phyloP scores from a whole-genome alignment of 1,284 basidiomycete species.

The Wallemia mellicola region DNA sequence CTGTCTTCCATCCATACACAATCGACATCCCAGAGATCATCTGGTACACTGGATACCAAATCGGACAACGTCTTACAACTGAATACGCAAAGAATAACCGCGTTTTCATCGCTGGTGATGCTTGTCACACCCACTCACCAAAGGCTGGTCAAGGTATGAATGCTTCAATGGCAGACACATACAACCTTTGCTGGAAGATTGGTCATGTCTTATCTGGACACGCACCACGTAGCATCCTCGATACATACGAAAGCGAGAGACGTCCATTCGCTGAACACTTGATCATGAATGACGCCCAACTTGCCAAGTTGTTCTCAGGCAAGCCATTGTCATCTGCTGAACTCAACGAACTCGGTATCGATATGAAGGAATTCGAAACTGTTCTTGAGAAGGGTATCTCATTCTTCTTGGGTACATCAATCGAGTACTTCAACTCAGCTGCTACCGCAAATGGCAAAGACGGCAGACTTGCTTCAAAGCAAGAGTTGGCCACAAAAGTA shows the following conservation, averaged over 20 bases:
- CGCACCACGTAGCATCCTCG: constrained; percentile 31
- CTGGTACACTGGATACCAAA: constrained; percentile 50
- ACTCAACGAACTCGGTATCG: not conserved
- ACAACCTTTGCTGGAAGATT: constrained; percentile 58
- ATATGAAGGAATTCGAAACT: constrained; percentile 1
- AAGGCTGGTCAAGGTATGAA: constrained; percentile 29
- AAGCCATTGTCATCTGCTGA: constrained; percentile 21
- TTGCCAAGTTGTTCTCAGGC: constrained; percentile 39
- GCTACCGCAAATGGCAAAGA: constrained; percentile 5
- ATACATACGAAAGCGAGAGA: constrained; percentile 46
- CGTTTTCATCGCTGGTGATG: constrained; percentile 42
- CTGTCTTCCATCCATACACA: constrained; percentile 34
- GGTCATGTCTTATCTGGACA: constrained; percentile 37
- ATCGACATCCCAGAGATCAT: constrained; percentile 30
- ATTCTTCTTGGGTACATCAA: constrained; percentile 10
- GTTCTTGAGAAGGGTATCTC: not conserved
- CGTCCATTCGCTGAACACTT: constrained; percentile 43
- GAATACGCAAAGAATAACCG: constrained; percentile 33
- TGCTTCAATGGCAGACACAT: constrained; percentile 37
- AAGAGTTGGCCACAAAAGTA: constrained; percentile 8
- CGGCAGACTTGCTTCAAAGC: constrained; percentile 4
- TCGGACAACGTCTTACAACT: constrained; percentile 47
- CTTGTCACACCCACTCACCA: constrained; percentile 45
- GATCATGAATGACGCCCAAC: constrained; percentile 47
- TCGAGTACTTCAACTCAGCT: constrained; percentile 10